Conservation (phyloP, 1,284 basidiomycete genomes). For the Cystobasidium sp. region DNA sequence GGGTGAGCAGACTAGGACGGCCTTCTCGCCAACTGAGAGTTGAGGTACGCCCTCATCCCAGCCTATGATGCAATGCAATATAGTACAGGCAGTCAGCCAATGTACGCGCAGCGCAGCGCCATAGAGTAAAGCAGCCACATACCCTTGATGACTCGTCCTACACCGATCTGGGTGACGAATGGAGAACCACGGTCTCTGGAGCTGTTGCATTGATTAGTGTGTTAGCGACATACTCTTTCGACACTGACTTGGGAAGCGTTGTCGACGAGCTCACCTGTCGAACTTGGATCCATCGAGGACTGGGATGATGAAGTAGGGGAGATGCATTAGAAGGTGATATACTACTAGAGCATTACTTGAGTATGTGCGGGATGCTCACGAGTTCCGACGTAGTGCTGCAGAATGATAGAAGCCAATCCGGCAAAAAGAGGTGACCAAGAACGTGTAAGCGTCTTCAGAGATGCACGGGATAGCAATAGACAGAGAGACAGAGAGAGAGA, state of each 20-base stretch:
- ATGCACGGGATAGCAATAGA: neutral
- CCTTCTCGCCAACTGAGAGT: constrained; percentile 58
- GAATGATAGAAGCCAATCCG: neutral
- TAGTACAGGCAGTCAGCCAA: neutral
- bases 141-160: constrained; percentile 58
- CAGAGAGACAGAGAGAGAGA: neutral
- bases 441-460: constrained; percentile 17
- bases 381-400: constrained; percentile 53
- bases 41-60: constrained; percentile 58
- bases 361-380: constrained; percentile 40
- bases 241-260: neutral
- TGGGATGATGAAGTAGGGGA: neutral
- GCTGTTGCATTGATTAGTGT: constrained; percentile 50
- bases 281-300: constrained; percentile 42
- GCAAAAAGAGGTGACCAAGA: neutral
- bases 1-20: constrained; percentile 54
- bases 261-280: constrained; percentile 12
- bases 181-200: constrained; percentile 56
- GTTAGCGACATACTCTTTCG: constrained; percentile 33
- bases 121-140: neutral
- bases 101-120: neutral
- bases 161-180: constrained; percentile 53
- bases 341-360: neutral
- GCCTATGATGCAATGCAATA: constrained; percentile 25
- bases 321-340: neutral